Percentiles rank a stretch among this genome's conserved stretches.
These are phyloP conservation scores for Naganishia vaughanmartiniae DNA, from an alignment of 768 basidiomycete species.

Conservation along the genomic window DNA sequence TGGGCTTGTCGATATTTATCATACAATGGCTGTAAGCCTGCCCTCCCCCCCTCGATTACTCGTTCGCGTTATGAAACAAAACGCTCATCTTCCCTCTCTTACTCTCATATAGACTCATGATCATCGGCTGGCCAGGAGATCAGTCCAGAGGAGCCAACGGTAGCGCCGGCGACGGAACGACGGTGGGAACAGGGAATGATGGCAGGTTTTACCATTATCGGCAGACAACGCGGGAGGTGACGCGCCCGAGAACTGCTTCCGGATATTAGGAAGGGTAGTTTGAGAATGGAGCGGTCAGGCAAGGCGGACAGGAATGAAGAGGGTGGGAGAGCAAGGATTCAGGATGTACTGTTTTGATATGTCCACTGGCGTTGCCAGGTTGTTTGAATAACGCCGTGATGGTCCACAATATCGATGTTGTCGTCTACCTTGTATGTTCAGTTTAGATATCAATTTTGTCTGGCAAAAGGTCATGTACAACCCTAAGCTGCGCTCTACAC, in stretches of 20 bases:
- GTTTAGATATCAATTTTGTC: background rate
- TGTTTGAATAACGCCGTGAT: background rate
- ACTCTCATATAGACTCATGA: slow-evolving; percentile 33
- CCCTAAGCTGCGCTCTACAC: background rate
- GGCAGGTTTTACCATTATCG: slow-evolving; percentile 52
- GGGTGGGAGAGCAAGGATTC: too few species aligned
- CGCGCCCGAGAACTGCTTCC: slow-evolving; percentile 19
- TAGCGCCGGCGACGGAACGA: slow-evolving; percentile 7
- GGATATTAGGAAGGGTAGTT: background rate
- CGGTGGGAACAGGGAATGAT: background rate
- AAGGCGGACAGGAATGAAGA: background rate
- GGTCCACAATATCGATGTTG: too few species aligned
- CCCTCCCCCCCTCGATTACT: background rate
- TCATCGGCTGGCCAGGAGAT: slow-evolving; percentile 46
- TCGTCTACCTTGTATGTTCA: background rate
- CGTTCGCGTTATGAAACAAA: background rate
- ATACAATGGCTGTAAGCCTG: slow-evolving; percentile 43
- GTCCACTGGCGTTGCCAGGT: background rate
- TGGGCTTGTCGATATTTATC: slow-evolving; percentile 45
- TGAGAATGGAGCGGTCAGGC: background rate
- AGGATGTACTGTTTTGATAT: too few species aligned
- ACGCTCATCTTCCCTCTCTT: slow-evolving; percentile 5
- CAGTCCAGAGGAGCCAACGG: slow-evolving; percentile 41
- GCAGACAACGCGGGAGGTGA: slow-evolving; percentile 49
- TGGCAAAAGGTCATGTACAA: background rate